These are phyloP conservation scores for Trichoderma asperelloides DNA, from an alignment of 495 filamentous ascomycete species.

Conservation along the genomic window DNA sequence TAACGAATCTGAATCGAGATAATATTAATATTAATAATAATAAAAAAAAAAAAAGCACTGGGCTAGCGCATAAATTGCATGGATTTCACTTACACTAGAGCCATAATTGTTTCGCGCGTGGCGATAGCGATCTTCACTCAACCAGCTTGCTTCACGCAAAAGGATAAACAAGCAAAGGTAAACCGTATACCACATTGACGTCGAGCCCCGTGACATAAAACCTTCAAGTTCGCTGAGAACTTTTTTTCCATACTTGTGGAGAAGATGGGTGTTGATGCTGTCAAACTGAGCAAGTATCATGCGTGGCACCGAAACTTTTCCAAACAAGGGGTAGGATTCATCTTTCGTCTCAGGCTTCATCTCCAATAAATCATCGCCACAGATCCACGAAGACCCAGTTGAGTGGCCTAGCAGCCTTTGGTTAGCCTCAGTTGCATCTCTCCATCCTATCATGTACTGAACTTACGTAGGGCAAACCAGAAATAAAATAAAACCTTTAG, in stretches of 20 bases:
- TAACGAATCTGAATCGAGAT: slow-evolving; percentile 13
- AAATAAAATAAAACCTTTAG: slow-evolving; percentile 25
- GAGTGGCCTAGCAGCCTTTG: slow-evolving; percentile 18
- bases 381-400: slow-evolving; percentile 29
- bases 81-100: slow-evolving; percentile 11
- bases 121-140: slow-evolving; percentile 21
- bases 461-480: slow-evolving; percentile 37
- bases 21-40: neutral
- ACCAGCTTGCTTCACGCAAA: slow-evolving; percentile 22
- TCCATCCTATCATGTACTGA: neutral
- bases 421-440: neutral
- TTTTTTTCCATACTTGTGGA: slow-evolving; percentile 20
- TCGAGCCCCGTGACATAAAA: slow-evolving; percentile 23
- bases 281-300: slow-evolving; percentile 44
- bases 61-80: neutral
- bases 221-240: slow-evolving; percentile 25
- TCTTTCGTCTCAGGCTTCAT: slow-evolving; percentile 18
- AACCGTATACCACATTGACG: slow-evolving; percentile 28
- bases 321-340: slow-evolving; percentile 16
- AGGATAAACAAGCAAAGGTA: slow-evolving; percentile 34
- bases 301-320: slow-evolving; percentile 26
- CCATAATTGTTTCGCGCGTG: slow-evolving; percentile 20
- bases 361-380: slow-evolving; percentile 24
- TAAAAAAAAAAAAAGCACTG: neutral
- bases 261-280: slow-evolving; percentile 28